Evolutionary conservation across 257 asterid species (phyloP), one percentile per base, ranked within the genome.

Genomic region (Forsythia suspensa): DNA sequence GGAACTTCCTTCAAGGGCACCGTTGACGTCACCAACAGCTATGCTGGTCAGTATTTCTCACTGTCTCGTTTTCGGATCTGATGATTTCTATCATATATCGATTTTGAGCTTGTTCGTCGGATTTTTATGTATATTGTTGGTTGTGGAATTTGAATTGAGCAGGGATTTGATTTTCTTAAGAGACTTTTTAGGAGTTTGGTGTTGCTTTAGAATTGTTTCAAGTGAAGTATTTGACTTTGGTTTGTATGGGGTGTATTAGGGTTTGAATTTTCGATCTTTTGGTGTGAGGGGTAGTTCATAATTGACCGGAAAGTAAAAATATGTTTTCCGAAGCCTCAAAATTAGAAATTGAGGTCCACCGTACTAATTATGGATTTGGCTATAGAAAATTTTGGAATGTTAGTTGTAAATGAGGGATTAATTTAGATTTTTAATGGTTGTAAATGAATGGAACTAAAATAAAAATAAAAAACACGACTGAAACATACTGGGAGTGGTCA

Each of bases 1-100:
- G 98, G 99, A 3, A 86, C 89, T 70, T 93, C 98, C 20, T 87
- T 82, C 37, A 90, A 89, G 82, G 99, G 99, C 85, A 93, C 94
- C 67, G 97, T 95, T 76, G 99, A 95, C 84, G 94, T 95, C 79
- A 91, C 96, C 85, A 95, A 95, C 88, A 89, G 96, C 95, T 95
- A 93, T 73, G 99, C 99, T 39, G 98, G 99, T 93, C 5, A 10
- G 85, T 81, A 13, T 78, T 76, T 46, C 10, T 48, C 46, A 15
- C 39, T 2, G 39, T 39, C 15, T 9, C 16, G 18, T 57, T 13
- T 57, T 8, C 34, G 34, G 34, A 46, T 95, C 96, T 89, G 86
- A 73, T 36, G 11, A 11, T 77, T 71, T 72, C 20, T 41, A 13
- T 76, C 6, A 15, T 66, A 51, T 46, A 39, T 51, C 20, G 74